Conservation (phyloP, 2,329 filamentous ascomycete species). For the Aureobasidium sp. region DNA sequence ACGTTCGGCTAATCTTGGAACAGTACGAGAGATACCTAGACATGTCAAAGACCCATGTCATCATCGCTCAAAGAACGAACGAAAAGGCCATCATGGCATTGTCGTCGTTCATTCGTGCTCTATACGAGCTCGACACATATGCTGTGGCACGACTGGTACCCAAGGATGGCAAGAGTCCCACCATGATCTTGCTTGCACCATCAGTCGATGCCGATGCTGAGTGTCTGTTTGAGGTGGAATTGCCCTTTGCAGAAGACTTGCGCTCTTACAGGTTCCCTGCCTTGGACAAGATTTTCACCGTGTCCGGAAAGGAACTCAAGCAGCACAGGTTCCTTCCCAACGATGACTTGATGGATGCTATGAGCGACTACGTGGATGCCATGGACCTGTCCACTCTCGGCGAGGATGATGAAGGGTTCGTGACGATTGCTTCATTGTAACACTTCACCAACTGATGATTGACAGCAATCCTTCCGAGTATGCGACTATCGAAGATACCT, state of each 20-base stretch:
- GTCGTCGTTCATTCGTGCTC: conserved; percentile 80
- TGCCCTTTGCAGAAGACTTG: conserved; percentile 90
- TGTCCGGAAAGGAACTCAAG: conserved; percentile 70
- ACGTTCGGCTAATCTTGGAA: neutral
- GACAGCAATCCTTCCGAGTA: conserved; percentile 53
- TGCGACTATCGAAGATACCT: conserved; percentile 70
- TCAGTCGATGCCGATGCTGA: conserved; percentile 70
- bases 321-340: conserved; percentile 78
- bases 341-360: conserved; percentile 63
- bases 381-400: conserved; percentile 76
- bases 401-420: conserved; percentile 65
- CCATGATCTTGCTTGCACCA: conserved; percentile 70
- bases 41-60: conserved; percentile 71
- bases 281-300: conserved; percentile 74
- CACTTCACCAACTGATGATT: neutral
- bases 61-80: conserved; percentile 67
- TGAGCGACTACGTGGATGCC: conserved; percentile 84
- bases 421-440: neutral
- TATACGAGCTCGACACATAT: conserved; percentile 76
- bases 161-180: conserved; percentile 73
- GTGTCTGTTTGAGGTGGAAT: conserved; percentile 77
- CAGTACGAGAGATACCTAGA: conserved; percentile 73
- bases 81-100: conserved; percentile 76
- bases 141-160: conserved; percentile 76
- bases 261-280: conserved; percentile 87